A percentile compares a stretch with the other conserved stretches of the same genome.
These are phyloP conservation scores for Phalaenopsis equestris DNA, from an alignment of 106 monocot species.

Conservation along the genomic window DNA sequence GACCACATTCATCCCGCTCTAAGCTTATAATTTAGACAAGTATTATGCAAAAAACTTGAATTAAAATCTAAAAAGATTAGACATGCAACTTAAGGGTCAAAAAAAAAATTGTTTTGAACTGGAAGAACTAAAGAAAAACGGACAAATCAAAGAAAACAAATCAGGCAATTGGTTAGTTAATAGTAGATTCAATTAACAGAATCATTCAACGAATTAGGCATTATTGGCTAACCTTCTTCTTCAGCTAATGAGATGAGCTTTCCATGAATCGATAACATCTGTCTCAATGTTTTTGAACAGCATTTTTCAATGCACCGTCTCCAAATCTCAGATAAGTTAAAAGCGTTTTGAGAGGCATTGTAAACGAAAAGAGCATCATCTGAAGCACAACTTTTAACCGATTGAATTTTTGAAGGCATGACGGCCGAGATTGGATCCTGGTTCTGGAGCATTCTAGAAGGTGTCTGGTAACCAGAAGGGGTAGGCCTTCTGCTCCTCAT, in stretches of 20 bases:
- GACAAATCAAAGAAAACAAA: neutral
- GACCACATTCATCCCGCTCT: no score
- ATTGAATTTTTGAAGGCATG: slow-evolving; percentile 12
- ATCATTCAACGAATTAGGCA: neutral
- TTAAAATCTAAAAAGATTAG: neutral
- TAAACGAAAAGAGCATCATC: slow-evolving; percentile 8
- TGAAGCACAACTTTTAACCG: slow-evolving; percentile 3
- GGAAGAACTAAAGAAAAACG: neutral
- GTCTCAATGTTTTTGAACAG: slow-evolving; percentile 52
- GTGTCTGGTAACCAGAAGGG: slow-evolving; percentile 15
- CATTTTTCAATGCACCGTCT: slow-evolving; percentile 72
- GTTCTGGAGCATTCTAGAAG: slow-evolving; percentile 15
- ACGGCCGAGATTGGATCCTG: slow-evolving; percentile 5
- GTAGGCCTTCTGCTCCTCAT: slow-evolving; percentile 10
- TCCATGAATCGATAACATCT: slow-evolving; percentile 52
- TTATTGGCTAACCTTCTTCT: slow-evolving; percentile 29
- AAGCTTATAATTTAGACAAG: neutral
- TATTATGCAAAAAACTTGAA: neutral
- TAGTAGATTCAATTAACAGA: neutral
- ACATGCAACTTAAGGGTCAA: neutral
- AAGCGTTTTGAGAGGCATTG: slow-evolving; percentile 7
- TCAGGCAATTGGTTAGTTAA: neutral
- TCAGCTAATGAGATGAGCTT: slow-evolving; percentile 65
- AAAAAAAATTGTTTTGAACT: neutral
- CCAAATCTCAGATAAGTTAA: slow-evolving; percentile 64